These are phyloP conservation scores for Plasmodium vinckei DNA, from an alignment of 169 alveolate genomes.

Conservation along the genomic window DNA sequence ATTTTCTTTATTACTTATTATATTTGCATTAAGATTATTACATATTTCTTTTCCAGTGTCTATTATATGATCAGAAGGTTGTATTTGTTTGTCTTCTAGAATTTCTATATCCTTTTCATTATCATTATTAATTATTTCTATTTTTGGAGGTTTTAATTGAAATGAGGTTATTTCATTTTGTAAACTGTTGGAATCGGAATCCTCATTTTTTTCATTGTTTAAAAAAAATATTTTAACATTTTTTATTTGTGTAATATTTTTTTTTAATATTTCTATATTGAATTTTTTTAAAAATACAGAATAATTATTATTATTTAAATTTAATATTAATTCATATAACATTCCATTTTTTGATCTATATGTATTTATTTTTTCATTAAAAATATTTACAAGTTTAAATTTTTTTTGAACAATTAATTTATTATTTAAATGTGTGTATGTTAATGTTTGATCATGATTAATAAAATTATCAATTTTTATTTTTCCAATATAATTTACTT, in stretches of 20 bases:
- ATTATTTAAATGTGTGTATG: constrained; percentile 19
- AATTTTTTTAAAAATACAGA: constrained; percentile 58
- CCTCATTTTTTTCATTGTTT: constrained; percentile 4
- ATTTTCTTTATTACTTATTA: not conserved
- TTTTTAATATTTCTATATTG: constrained; percentile 29
- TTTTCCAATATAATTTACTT: constrained; percentile 51
- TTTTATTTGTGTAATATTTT: constrained; percentile 29
- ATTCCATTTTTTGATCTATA: constrained; percentile 56
- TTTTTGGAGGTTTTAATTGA: not conserved
- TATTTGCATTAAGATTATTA: not conserved
- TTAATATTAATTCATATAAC: constrained; percentile 58
- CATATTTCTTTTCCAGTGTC: not conserved
- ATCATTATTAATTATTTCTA: not conserved
- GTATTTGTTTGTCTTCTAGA: not conserved
- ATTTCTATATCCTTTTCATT: not conserved
- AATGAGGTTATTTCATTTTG: not conserved
- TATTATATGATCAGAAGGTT: not conserved
- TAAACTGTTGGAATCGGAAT: not conserved
- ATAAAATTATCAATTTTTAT: constrained; percentile 45
- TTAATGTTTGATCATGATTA: constrained; percentile 11
- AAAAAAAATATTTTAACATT: constrained; percentile 32
- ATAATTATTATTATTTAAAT: constrained; percentile 60
- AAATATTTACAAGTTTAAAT: constrained; percentile 48
- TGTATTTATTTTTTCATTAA: constrained; percentile 68
- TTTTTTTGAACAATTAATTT: constrained; percentile 59